phyloP scores from a whole-genome alignment of 805 yeast species.

The Myxozyma sirexii region DNA sequence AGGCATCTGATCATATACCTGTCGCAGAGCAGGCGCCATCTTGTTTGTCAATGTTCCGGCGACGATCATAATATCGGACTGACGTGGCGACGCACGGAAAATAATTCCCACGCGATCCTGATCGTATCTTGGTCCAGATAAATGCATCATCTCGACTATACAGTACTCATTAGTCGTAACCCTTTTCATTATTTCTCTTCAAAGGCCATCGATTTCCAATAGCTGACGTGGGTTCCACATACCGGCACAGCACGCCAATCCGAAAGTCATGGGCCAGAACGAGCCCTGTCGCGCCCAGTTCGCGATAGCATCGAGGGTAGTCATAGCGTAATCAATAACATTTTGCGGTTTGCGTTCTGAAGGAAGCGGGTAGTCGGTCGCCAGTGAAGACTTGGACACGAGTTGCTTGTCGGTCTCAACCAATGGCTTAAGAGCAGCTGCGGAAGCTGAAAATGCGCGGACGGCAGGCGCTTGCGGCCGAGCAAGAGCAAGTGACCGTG shows the following conservation, averaged over 20 bases:
- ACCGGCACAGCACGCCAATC: conserved; percentile 84
- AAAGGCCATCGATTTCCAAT: neutral
- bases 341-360: conserved; percentile 61
- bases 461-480: neutral
- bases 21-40: conserved; percentile 93
- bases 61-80: conserved; percentile 87
- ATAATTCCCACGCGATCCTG: conserved; percentile 90
- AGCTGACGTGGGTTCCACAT: neutral
- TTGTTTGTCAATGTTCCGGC: conserved; percentile 90
- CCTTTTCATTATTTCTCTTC: neutral
- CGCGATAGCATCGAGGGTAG: conserved; percentile 78
- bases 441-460: conserved; percentile 7
- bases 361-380: conserved; percentile 71
- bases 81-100: conserved; percentile 93
- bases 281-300: conserved; percentile 92
- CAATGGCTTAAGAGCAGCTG: neutral
- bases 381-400: conserved; percentile 44
- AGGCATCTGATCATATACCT: conserved; percentile 92
- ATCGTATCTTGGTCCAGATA: conserved; percentile 86
- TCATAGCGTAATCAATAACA: conserved; percentile 77
- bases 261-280: conserved; percentile 92
- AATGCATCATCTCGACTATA: conserved; percentile 87
- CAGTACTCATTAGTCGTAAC: neutral
- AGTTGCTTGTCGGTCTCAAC: neutral
- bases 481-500: neutral